Evolutionary conservation across 2,329 filamentous ascomycete genomes (phyloP).

Genomic region (Camillea tinctor): DNA sequence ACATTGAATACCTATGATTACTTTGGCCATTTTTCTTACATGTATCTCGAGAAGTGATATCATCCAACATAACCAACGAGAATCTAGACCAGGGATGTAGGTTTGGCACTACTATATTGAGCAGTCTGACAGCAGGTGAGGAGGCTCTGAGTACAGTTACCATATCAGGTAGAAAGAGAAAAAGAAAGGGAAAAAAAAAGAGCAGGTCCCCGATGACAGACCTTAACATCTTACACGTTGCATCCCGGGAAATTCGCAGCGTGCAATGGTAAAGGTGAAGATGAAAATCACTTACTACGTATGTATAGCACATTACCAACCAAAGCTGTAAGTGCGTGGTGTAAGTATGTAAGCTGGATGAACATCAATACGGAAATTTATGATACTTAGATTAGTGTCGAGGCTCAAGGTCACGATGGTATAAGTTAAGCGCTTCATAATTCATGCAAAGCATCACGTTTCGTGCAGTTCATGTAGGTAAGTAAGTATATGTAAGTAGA

Average conservation of each 20-base stretch:
- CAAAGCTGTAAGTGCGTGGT: too few species aligned
- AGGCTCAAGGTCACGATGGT: background rate
- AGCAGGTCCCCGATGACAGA: slow-evolving; percentile 5
- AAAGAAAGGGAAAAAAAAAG: background rate
- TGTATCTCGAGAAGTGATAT: background rate
- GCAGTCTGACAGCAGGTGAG: background rate
- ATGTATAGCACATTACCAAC: too few species aligned
- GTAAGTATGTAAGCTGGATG: background rate
- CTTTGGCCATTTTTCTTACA: background rate
- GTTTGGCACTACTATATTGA: background rate
- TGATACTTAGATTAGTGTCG: background rate
- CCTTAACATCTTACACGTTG: slow-evolving; percentile 1
- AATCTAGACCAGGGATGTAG: background rate
- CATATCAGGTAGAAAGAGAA: background rate
- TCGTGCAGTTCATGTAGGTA: background rate
- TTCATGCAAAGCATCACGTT: background rate
- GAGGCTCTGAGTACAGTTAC: background rate
- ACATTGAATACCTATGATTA: slow-evolving; percentile 5
- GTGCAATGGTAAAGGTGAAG: background rate
- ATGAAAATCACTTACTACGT: background rate
- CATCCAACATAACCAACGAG: background rate
- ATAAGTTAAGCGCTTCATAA: background rate
- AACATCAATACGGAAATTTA: background rate
- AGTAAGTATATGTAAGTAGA: background rate
- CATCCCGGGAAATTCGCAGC: slow-evolving; percentile 1